Evolutionary conservation across 306 rosid genomes (phyloP).

Genomic region (Arachis hypogaea): DNA sequence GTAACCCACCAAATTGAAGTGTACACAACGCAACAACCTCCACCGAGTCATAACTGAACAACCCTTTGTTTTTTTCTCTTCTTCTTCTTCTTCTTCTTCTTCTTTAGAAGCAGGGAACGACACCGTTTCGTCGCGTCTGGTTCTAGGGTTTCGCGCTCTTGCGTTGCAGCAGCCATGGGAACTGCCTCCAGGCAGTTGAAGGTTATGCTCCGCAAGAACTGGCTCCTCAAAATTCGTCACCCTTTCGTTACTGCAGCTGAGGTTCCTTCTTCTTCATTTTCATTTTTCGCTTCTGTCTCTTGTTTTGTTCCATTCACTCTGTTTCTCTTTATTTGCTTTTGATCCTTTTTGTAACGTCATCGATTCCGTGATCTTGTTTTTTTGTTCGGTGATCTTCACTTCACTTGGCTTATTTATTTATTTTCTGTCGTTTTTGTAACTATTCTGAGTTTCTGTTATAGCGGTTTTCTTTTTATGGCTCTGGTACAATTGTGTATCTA

Average conservation of each 20-base stretch:
- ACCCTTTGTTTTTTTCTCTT: not conserved
- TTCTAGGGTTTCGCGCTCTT: slow-evolving; percentile 43
- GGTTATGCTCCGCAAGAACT: slow-evolving; percentile 90
- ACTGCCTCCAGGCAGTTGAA: slow-evolving; percentile 74
- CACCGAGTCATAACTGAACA: not conserved
- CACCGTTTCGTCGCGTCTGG: not conserved
- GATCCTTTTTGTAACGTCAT: slow-evolving; percentile 26
- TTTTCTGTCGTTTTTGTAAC: not conserved
- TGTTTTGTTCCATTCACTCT: slow-evolving; percentile 1
- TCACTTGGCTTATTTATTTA: not conserved
- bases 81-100: slow-evolving; percentile 6
- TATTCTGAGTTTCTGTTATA: not conserved
- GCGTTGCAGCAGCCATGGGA: slow-evolving; percentile 52
- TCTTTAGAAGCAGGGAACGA: slow-evolving; percentile 1
- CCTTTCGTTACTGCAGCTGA: slow-evolving; percentile 81
- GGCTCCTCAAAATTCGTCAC: slow-evolving; percentile 95
- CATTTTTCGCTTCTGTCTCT: not conserved
- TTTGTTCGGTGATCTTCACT: slow-evolving; percentile 2
- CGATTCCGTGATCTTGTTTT: slow-evolving; percentile 14
- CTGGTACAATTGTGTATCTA: not conserved
- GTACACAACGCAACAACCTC: not conserved
- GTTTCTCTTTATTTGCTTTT: not conserved
- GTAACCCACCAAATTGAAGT: not conserved
- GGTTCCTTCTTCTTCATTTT: slow-evolving; percentile 47
- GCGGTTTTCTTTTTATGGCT: slow-evolving; percentile 24